These are phyloP conservation scores for Gnomoniopsis sp. DNA, from an alignment of 2,329 filamentous ascomycete species.

Conservation along the genomic window DNA sequence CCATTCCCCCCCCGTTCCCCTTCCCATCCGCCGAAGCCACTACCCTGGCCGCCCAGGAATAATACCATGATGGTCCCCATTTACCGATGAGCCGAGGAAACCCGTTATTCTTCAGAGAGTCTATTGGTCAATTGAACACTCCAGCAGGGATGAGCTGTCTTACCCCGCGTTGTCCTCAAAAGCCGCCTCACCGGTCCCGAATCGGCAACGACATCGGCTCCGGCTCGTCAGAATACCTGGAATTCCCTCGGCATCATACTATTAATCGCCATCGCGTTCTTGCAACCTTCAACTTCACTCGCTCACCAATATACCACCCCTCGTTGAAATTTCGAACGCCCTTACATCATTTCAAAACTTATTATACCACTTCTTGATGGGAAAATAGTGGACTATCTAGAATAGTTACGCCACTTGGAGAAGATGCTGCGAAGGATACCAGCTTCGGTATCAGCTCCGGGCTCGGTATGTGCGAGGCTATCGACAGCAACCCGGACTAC, in stretches of 20 bases:
- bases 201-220: neutral
- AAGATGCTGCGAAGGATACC: conserved; percentile 17
- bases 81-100: conserved; percentile 17
- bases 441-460: conserved; percentile 1
- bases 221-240: neutral
- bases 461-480: neutral
- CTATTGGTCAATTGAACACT: conserved; percentile 16
- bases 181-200: neutral
- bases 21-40: neutral
- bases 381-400: neutral
- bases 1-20: neutral
- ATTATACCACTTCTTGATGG: too few relatives aligned
- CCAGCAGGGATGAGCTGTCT: neutral
- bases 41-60: neutral
- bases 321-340: neutral
- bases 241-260: neutral
- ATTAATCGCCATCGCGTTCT: neutral
- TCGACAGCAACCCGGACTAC: neutral
- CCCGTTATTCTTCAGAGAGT: conserved; percentile 19
- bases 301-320: neutral
- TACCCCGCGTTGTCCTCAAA: conserved; percentile 1
- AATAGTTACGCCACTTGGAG: neutral
- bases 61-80: neutral
- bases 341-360: too few relatives aligned
- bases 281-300: neutral